Evolutionary conservation across 2,329 filamentous ascomycete genomes (phyloP), one percentile per base, ranked within the genome.

Genomic region (Botryosphaeria dothidea): DNA sequence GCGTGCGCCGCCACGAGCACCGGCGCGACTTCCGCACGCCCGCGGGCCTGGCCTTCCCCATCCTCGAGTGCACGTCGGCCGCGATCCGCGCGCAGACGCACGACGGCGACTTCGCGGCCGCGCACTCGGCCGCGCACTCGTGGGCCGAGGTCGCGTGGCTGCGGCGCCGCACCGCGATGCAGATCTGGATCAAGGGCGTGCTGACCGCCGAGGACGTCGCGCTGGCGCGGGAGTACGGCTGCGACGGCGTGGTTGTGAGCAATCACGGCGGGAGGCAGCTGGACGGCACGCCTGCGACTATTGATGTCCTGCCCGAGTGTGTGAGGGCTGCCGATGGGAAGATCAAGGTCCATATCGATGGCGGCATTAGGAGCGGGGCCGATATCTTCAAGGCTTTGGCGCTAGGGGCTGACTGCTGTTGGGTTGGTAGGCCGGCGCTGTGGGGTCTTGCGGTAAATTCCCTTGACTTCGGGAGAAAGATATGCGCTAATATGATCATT

Each of bases 381-480:
- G 88, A 90, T 70, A 83, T 90, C 2, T 82, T 90, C 69, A 90
- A 90, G 72, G 87, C 86, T 0, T 70, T 90, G 13, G 88, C 86
- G 61, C 75, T 90, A 0, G 88, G 88, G 0, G 88, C 87, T 0
- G 86, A 78, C 57, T 86, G 84, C 0, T 87, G 77, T 0, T 87
- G 87, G 0, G 75, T 90, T 4, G 88, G 88, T 0, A 78, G 88
- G 27, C 85, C 85, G 0, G 84, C 87, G 64, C 69, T 89, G 45
- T 88, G 62, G 41, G 49, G 54, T 2, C 60, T 66, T 36, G 65
- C 65, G 29, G 66, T 65, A 45, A 25, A 62, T 65, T 38, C 1
- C n/a, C n/a, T n/a, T n/a, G n/a, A 23, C 36, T 8, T 23, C 34
- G 21, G 15, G 27, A 7, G 8, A 15, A 34, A 17, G 6, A 3